A percentile compares a stretch with the other conserved stretches of the same genome.
These are phyloP conservation scores for Globisporangium paddicum DNA, from an alignment of 352 stramenopile species.

Conservation along the genomic window DNA sequence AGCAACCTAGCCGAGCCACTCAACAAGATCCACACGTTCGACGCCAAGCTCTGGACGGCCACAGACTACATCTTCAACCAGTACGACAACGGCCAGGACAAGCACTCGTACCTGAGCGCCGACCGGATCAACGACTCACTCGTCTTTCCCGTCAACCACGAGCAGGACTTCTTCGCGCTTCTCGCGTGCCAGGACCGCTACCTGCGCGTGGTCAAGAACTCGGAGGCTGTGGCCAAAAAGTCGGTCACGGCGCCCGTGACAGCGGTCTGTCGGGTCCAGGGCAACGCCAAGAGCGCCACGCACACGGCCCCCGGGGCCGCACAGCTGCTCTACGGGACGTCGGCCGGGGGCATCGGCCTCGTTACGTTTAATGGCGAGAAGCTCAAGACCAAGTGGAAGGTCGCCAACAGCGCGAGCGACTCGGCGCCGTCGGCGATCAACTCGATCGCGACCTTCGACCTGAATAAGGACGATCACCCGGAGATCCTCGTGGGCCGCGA, in stretches of 20 bases:
- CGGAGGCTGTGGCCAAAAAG: constrained; percentile 55
- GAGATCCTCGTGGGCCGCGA: constrained; percentile 80
- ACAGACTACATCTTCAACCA: constrained; percentile 81
- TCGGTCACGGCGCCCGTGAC: constrained; percentile 47
- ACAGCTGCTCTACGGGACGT: constrained; percentile 70
- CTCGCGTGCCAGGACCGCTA: constrained; percentile 76
- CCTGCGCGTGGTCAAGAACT: constrained; percentile 58
- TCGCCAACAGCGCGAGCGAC: constrained; percentile 20
- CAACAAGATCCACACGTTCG: constrained; percentile 58
- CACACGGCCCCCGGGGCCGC: constrained; percentile 16
- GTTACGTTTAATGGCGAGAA: constrained; percentile 71
- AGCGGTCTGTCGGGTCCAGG: constrained; percentile 33
- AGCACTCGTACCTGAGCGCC: constrained; percentile 68
- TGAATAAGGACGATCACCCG: constrained; percentile 73
- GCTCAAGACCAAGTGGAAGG: constrained; percentile 70
- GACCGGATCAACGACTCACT: constrained; percentile 82
- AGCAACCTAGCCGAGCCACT: constrained; percentile 82
- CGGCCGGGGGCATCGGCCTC: constrained; percentile 46
- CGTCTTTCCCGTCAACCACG: constrained; percentile 46
- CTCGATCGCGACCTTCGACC: constrained; percentile 70
- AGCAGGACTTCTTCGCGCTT: constrained; percentile 57
- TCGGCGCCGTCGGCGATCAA: constrained; percentile 50
- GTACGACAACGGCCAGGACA: constrained; percentile 80
- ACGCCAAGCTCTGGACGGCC: constrained; percentile 68
- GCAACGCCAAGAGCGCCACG: constrained; percentile 11